Evolutionary conservation across 768 basidiomycete genomes (phyloP), one percentile per base, ranked within the genome.

Genomic region (Lactarius hengduanensis): DNA sequence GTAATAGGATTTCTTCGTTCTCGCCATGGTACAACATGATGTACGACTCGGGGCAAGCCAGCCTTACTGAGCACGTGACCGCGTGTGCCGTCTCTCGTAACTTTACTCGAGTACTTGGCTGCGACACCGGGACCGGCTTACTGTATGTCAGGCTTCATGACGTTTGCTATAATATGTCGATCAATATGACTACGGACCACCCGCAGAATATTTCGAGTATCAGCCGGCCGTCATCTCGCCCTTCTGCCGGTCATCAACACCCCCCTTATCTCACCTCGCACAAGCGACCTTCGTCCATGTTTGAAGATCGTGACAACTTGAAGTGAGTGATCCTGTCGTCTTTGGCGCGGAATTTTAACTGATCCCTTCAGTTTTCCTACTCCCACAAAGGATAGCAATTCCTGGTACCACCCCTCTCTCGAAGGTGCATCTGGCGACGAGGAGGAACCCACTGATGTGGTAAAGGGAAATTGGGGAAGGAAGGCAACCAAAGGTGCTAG

Each of bases 401-500:
- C 84, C 26, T 94, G 90, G 89, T 93, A 91, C 73, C 93, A 91
- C 72, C 92, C 92, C 2, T 86, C 88, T n/a, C 85, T 87, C 72
- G 89, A 88, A 32, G 82, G 87, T 72, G 83, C 84, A 64, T 86
- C 87, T 18, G 86, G 88, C 67, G 86, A 86, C 53, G 79, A 81
- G 63, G 86, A 88, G 28, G 69, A 63, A 43, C 71, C 80, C 22
- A 72, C 50, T 36, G 80, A 81, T 38, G 76, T 81, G 47, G 80
- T 80, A 15, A 79, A 81, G 54, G 89, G 93, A 41, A 95, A 95
- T 71, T 94, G 93, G 91, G 93, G 93, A 3, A 84, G 86, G 66
- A 95, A 95, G 77, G 83, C 82, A 11, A 76, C 81, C 65, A 86
- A 86, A 73, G 87, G 86, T n/a, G 85, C 90, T 22, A 82, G 92